A percentile compares a stretch with the other conserved stretches of the same genome.
Evolutionary conservation across 148 eudicot species (phyloP).

Genomic region (Vaccinium myrtillus): DNA sequence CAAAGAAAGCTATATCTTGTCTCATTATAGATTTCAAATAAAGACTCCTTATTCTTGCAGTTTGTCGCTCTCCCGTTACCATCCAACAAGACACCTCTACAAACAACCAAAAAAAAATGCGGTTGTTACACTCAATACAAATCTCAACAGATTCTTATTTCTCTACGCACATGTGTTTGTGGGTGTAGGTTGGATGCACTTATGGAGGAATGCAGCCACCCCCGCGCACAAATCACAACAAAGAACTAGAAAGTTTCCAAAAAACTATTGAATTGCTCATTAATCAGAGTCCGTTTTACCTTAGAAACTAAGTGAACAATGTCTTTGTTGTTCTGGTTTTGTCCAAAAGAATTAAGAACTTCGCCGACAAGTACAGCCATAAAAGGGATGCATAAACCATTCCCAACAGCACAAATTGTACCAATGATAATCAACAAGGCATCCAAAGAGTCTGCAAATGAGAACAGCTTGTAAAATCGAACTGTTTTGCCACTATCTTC

Average conservation of each 20-base stretch:
- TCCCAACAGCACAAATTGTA: conserved; percentile 37
- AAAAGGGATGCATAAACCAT: conserved; percentile 40
- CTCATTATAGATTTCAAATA: conserved; percentile 44
- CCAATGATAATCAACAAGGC: conserved; percentile 37
- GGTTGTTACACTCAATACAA: background rate
- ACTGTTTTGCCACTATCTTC: conserved; percentile 25
- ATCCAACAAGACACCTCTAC: conserved; percentile 73
- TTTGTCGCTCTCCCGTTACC: conserved; percentile 74
- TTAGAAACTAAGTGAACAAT: background rate
- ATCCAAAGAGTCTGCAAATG: conserved; percentile 42
- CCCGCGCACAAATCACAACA: conserved; percentile 42
- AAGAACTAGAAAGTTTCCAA: too few relatives aligned
- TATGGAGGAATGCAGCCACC: conserved; percentile 54
- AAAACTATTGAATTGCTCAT: too few relatives aligned
- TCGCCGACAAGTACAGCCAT: conserved; percentile 44
- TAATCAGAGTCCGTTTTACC: background rate
- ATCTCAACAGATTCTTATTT: background rate
- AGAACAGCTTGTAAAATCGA: conserved; percentile 41
- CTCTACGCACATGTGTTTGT: background rate
- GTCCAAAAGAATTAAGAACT: conserved; percentile 38
- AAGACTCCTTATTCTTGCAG: conserved; percentile 57
- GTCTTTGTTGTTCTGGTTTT: conserved; percentile 19
- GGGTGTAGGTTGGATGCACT: conserved; percentile 11
- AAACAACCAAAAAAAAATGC: background rate
- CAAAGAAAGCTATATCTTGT: conserved; percentile 9